Evolutionary conservation across 345 rosid species (phyloP), one percentile per base, ranked within the genome.

Genomic region (Populus ilicifolia): DNA sequence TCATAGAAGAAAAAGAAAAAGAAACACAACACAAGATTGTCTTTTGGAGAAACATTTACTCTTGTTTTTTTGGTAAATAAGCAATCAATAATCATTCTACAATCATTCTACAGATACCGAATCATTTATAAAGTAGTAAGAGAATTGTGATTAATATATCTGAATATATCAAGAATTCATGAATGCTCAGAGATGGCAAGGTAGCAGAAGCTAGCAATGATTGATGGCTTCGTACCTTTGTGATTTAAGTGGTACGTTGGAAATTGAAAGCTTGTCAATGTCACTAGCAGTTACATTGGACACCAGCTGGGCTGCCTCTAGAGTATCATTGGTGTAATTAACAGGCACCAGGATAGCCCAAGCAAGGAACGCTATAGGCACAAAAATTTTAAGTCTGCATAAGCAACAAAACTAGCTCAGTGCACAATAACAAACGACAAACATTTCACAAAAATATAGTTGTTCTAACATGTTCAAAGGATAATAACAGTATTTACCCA

Each of bases 231-330:
- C 80, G 48, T 71, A 95, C 99, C 99, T 91, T 20, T 80, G 29
- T 21, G 99, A 96, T 69, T 2, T n/a, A 30, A 5, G 65, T 5
- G 96, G 93, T 75, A 96, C 76, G 78, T 96, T 96, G 62, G 99
- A 93, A 71, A 96, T 87, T 4, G 99, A 89, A 62, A 96, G 96
- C 86, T 87, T 90, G 87, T 96, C 99, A 50, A 96, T 91, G 73
- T 92, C 89, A 69, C 96, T 96, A 8, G 92, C 76, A 79, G 97
- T 96, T 70, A 96, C 90, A 71, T 92, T 88, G 25, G 67, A n/a
- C 23, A 36, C 56, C 21, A 76, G 17, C 76, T 79, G 76, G 66
- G 79, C 89, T 54, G 70, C 2, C 46, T 85, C 85, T 61, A 92
- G 80, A 27, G 89, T 80, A 66, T 67, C 41, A 71, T 90, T 93